These are phyloP conservation scores for Fraxinus paxiana DNA, from an alignment of 305 asterid genomes.

Conservation along the genomic window DNA sequence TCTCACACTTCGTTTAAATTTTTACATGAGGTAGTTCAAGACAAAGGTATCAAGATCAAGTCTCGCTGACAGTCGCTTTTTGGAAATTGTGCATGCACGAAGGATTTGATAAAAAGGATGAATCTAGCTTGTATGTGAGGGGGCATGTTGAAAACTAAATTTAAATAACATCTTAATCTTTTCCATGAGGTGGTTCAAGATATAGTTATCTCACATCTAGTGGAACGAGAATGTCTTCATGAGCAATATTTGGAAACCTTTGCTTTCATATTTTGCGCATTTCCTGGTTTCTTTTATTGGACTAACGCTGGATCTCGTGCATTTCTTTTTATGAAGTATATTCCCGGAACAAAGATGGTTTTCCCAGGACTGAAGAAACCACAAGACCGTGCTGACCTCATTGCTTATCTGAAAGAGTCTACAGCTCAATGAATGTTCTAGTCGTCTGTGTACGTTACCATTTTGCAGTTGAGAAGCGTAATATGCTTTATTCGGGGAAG, in stretches of 20 bases:
- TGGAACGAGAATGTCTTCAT: background rate
- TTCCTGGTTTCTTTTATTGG: background rate
- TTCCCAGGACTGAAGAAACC: constrained; percentile 67
- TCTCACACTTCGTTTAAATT: background rate
- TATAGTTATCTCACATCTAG: background rate
- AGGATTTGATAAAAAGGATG: background rate
- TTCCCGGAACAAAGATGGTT: constrained; percentile 63
- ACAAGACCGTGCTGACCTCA: constrained; percentile 58
- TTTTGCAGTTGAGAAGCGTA: constrained; percentile 35
- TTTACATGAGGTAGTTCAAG: background rate
- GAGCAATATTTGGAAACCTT: background rate
- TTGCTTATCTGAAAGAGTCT: constrained; percentile 51
- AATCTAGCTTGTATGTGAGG: background rate
- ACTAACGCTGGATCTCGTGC: background rate
- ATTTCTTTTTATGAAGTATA: constrained; percentile 35
- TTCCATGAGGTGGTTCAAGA: background rate
- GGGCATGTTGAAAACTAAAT: background rate
- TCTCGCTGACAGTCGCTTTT: background rate
- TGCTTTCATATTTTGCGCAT: background rate
- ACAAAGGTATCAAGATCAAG: background rate
- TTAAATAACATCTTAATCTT: background rate
- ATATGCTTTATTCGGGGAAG: constrained; percentile 17
- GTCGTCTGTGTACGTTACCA: constrained; percentile 4
- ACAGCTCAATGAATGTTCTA: constrained; percentile 23
- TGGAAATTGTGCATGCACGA: background rate